phyloP scores from a whole-genome alignment of 2,329 filamentous ascomycete species.

The Fusarium devonianum region DNA sequence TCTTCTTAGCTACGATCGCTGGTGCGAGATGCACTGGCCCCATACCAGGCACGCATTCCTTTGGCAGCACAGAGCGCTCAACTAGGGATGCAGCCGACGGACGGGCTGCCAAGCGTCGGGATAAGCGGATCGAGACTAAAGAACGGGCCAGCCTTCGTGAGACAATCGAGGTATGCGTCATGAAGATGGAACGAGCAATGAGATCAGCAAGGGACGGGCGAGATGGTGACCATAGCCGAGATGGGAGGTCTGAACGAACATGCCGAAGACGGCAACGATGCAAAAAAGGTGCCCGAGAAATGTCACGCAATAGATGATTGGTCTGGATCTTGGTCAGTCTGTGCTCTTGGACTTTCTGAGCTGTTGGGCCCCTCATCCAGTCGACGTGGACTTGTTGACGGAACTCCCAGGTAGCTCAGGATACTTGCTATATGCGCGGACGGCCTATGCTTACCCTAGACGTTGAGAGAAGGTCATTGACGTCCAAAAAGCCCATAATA shows the following conservation, averaged over 20 bases:
- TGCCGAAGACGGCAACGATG: conserved; percentile 68
- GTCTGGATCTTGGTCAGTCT: conserved; percentile 53
- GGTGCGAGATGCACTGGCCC: conserved; percentile 59
- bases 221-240: conserved; percentile 62
- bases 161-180: conserved; percentile 70
- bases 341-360: conserved; percentile 4
- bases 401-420: not conserved
- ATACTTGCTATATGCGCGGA: conserved; percentile 6
- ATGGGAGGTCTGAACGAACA: conserved; percentile 61
- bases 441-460: conserved; percentile 59
- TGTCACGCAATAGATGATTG: conserved; percentile 66
- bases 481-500: conserved; percentile 63
- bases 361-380: not conserved
- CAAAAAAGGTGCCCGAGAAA: conserved; percentile 71
- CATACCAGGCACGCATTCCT: conserved; percentile 65
- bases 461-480: conserved; percentile 61
- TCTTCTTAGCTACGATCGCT: conserved; percentile 66
- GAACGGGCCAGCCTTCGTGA: conserved; percentile 69
- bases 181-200: conserved; percentile 69
- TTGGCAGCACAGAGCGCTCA: conserved; percentile 68
- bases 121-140: conserved; percentile 70
- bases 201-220: conserved; percentile 69
- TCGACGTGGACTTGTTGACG: not conserved
- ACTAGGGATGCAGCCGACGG: conserved; percentile 68
- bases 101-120: conserved; percentile 65